Evolutionary conservation across 202 grass and related monocot species (phyloP).

Genomic region (Schoenoplectus triqueter): DNA sequence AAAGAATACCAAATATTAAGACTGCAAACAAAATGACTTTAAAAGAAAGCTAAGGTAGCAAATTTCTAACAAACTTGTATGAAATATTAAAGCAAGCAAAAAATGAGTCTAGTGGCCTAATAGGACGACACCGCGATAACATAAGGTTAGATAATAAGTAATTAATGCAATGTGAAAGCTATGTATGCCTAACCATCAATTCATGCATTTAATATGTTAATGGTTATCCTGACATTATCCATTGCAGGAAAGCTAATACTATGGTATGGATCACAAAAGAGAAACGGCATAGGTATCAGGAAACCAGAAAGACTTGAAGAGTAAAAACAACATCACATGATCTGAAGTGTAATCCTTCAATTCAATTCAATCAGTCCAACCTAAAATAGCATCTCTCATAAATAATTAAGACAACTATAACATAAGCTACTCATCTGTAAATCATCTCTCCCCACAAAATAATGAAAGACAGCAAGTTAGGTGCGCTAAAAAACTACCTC

Average conservation of each 20-base stretch:
- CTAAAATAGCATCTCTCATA: neutral
- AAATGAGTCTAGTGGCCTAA: neutral
- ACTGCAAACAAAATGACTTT: neutral
- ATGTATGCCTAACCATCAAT: neutral
- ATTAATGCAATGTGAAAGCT: neutral
- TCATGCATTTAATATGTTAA: conserved; percentile 21
- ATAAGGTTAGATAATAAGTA: neutral
- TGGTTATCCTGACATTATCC: neutral
- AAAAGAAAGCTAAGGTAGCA: neutral
- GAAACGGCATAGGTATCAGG: neutral
- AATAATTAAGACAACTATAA: neutral
- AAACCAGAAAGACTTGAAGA: neutral
- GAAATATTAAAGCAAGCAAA: neutral
- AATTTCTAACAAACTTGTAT: neutral
- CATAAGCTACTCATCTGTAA: neutral
- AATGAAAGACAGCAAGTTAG: conserved; percentile 24
- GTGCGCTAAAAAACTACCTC: conserved; percentile 52
- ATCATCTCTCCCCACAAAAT: neutral
- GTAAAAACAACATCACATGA: neutral
- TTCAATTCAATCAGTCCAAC: conserved; percentile 14
- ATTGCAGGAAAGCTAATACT: conserved; percentile 16
- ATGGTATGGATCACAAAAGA: neutral
- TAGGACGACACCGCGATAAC: neutral
- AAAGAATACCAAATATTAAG: conserved; percentile 9
- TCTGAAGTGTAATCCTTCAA: conserved; percentile 15